Base-by-base conservation (phyloP, 148 eudicot species). In the Heliosperma pusillum region DNA sequence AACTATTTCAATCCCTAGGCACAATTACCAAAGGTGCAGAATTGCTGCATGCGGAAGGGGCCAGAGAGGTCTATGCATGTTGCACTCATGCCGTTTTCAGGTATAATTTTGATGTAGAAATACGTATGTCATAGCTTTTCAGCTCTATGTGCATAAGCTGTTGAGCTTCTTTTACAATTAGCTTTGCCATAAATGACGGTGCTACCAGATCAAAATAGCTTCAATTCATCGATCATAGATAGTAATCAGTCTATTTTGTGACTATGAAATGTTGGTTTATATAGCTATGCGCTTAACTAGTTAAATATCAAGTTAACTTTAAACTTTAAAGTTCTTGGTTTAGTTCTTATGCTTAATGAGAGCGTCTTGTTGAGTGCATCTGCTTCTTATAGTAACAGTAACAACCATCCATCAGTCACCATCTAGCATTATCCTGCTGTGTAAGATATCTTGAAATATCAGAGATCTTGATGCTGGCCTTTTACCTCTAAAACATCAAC, bases 81-180 rank as follows among this genome's bases (percentile, higher is more conserved):
- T 78, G 89, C 79, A 91, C 97, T 44, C 97, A 91, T 79, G 97
- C 97, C 84, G 97, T 91, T 52, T 89, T 91, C 82, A 91, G 97
- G 95, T 92, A 86, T 29, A 27, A 33, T 7, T 42, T 57, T 15
- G 10, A 15, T 60, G 8, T 45, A 5, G 19, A 9, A 0, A 22
- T 36, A 59, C 45, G 30, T 33, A 33, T 22, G 22, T 45, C 30
- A 52, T 60, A 16, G 24, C 22, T 29, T 45, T 29, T 66, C 33
- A 6, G 22, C 40, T 72, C 27, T 44, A 67, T 60, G n/a, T 4
- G 22, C 22, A 7, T 50, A 66, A 27, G 22, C 59, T 26, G 68
- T 20, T 44, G 3, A 29, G 8, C 42, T 20, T 9, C 52, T 73
- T 40, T 52, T 52, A 24, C 44, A 56, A 16, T 47, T 24, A 52